These are phyloP conservation scores for Simplicillium sp. DNA, from an alignment of 2,329 filamentous ascomycete genomes.

Conservation along the genomic window DNA sequence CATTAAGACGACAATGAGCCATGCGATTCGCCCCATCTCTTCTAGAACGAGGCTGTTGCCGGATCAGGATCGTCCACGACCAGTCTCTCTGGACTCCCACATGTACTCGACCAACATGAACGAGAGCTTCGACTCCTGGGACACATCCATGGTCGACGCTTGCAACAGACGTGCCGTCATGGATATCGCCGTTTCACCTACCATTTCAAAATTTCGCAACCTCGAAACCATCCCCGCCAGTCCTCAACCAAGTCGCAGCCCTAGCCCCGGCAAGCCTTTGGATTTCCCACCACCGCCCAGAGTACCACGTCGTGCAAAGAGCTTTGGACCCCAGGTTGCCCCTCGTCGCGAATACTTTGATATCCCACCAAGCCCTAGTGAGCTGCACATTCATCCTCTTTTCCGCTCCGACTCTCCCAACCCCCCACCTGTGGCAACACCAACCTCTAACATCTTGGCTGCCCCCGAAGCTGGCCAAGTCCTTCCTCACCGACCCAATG, in stretches of 20 bases:
- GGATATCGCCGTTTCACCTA: slow-evolving; percentile 32
- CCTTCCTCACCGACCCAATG: slow-evolving; percentile 43
- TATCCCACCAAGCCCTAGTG: slow-evolving; percentile 31
- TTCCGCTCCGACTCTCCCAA: slow-evolving; percentile 65
- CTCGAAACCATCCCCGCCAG: slow-evolving; percentile 65
- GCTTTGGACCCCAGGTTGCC: not conserved
- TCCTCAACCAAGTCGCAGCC: slow-evolving; percentile 41
- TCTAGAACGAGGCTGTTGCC: slow-evolving; percentile 47
- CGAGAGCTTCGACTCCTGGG: slow-evolving; percentile 69
- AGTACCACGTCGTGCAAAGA: slow-evolving; percentile 12
- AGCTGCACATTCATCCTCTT: slow-evolving; percentile 68
- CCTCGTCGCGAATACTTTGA: slow-evolving; percentile 7
- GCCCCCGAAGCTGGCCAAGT: slow-evolving; percentile 59
- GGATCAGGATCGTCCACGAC: slow-evolving; percentile 29
- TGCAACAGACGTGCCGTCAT: slow-evolving; percentile 50
- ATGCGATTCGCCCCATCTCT: slow-evolving; percentile 42
- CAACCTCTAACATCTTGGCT: slow-evolving; percentile 62
- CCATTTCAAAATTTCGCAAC: slow-evolving; percentile 36
- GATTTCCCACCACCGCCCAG: slow-evolving; percentile 10
- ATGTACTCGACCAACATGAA: slow-evolving; percentile 28
- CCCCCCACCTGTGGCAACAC: slow-evolving; percentile 55
- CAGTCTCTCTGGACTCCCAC: slow-evolving; percentile 38
- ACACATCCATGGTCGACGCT: slow-evolving; percentile 58
- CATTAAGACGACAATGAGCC: slow-evolving; percentile 30
- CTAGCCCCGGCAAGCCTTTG: slow-evolving; percentile 27